A percentile compares a stretch with the other conserved stretches of the same genome.
Evolutionary conservation across 2,329 filamentous ascomycete genomes (phyloP).

Genomic region (Colletotrichum abscissum): DNA sequence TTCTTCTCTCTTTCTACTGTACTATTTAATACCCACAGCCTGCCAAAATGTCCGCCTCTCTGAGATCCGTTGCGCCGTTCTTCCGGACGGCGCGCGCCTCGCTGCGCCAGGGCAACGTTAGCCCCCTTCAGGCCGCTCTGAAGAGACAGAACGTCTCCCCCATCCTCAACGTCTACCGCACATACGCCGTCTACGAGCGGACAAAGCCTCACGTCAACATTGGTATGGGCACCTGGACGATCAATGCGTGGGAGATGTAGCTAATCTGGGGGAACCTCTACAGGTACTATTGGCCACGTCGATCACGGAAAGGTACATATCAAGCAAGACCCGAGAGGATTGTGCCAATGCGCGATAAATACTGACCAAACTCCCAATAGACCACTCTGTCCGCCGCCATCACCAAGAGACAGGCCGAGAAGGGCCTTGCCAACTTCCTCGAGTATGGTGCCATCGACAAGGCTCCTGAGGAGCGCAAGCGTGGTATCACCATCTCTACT

Average conservation of each 20-base stretch:
- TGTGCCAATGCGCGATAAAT: not conserved
- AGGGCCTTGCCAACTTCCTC: conserved; percentile 93
- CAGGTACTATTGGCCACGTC: conserved; percentile 97
- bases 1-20: conserved; percentile 38
- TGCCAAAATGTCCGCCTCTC: conserved; percentile 81
- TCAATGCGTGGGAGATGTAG: conserved; percentile 12
- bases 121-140: conserved; percentile 80
- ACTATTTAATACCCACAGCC: conserved; percentile 36
- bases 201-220: conserved; percentile 99
- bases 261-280: conserved; percentile 35
- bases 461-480: conserved; percentile 98
- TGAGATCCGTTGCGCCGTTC: conserved; percentile 82
- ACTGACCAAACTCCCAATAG: conserved; percentile 60
- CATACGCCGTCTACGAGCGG: conserved; percentile 82
- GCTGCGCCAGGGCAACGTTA: conserved; percentile 75
- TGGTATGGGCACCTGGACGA: conserved; percentile 63
- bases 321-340: not conserved
- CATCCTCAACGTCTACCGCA: conserved; percentile 73
- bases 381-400: conserved; percentile 98
- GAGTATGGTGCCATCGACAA: conserved; percentile 99
- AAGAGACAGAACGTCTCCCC: conserved; percentile 71
- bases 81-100: conserved; percentile 84
- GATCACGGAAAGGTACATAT: conserved; percentile 93
- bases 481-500: conserved; percentile 99
- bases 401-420: conserved; percentile 96